Base-by-base conservation (phyloP, 306 rosid species). In the Sechiopsis laciniata region DNA sequence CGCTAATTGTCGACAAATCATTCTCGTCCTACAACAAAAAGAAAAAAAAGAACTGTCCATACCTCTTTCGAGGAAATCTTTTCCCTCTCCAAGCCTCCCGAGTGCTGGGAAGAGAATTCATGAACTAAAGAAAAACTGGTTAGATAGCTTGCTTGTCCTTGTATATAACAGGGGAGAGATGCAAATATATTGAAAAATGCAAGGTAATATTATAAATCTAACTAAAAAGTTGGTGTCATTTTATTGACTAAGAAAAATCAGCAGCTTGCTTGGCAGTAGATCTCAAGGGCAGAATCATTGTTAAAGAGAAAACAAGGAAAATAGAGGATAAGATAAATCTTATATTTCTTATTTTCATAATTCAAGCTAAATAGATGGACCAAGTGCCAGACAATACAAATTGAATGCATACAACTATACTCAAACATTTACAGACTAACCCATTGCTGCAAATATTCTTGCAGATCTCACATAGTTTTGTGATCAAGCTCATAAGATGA, bases 371-470 rank as follows among this genome's bases (percentile, higher is more conserved):
- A 63, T 19, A 51, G 72, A 62, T 29, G 56, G 51, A 46, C 46
- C 46, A 16, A 75, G 42, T 29, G 78, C 60, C 50, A 29, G 29
- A 53, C 10, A 60, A 26, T 48, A 62, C 19, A 22, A 48, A 50
- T 75, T 26, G 58, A 50, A 57, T 48, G 17, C 50, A 61, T 56
- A 45, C 53, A 60, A 61, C 73, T 35, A 74, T 64, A 17, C 73
- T 50, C 73, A 12, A 32, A 63, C 78, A 50, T 75, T 75, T 63
- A 8, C 57, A 75, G 73, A 35, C 56, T 74, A 35, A 13, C 35
- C 8, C 58, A 58, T 20, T 70, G 74, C 48, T 70, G 74, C 74
- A 70, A 70, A 70, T 50, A 26, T 16, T 70, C 60, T 70, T 70
- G 59, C 76, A 32, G 76, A 7, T 56, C 40, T 35, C 73, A 62